Percentiles rank a stretch among this genome's conserved stretches.
These are phyloP conservation scores for Bryoglossum gracile DNA, from an alignment of 495 filamentous ascomycete species.

Conservation along the genomic window DNA sequence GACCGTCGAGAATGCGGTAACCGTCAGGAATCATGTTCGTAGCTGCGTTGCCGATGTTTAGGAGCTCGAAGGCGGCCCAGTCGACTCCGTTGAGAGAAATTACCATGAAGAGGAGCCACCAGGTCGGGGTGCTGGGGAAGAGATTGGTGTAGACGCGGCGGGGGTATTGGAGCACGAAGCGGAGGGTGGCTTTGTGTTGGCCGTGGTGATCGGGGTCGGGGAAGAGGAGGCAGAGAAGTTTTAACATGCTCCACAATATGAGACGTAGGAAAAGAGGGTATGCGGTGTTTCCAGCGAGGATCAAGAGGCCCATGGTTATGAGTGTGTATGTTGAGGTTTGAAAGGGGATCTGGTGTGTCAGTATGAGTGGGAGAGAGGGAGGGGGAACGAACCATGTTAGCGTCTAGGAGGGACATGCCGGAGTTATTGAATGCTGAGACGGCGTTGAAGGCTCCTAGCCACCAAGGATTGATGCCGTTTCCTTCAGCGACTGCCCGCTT, in stretches of 20 bases:
- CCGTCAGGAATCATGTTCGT: slow-evolving; percentile 49
- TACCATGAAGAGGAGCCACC: slow-evolving; percentile 70
- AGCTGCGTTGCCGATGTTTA: slow-evolving; percentile 64
- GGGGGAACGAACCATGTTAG: slow-evolving; percentile 53
- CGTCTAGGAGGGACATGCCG: slow-evolving; percentile 78
- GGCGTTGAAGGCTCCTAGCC: slow-evolving; percentile 63
- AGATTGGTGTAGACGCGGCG: slow-evolving; percentile 76
- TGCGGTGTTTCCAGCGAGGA: slow-evolving; percentile 77
- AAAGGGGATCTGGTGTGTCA: slow-evolving; percentile 43
- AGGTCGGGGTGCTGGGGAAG: slow-evolving; percentile 69
- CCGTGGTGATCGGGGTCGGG: slow-evolving; percentile 37
- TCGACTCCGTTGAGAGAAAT: slow-evolving; percentile 72
- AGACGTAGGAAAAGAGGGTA: slow-evolving; percentile 74
- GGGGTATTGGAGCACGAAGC: slow-evolving; percentile 76
- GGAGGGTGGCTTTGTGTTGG: slow-evolving; percentile 55
- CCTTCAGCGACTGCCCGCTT: slow-evolving; percentile 45
- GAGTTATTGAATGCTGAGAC: slow-evolving; percentile 81
- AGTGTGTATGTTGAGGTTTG: slow-evolving; percentile 61
- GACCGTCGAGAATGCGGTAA: slow-evolving; percentile 62
- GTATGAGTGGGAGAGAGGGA: background rate
- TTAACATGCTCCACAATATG: slow-evolving; percentile 54
- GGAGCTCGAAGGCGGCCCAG: slow-evolving; percentile 73
- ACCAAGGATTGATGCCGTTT: slow-evolving; percentile 66
- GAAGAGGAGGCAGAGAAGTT: slow-evolving; percentile 32
- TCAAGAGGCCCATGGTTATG: slow-evolving; percentile 66